Percentiles rank a stretch among this genome's conserved stretches.
These are phyloP conservation scores for Mangifera indica DNA, from an alignment of 345 rosid species.

Conservation along the genomic window DNA sequence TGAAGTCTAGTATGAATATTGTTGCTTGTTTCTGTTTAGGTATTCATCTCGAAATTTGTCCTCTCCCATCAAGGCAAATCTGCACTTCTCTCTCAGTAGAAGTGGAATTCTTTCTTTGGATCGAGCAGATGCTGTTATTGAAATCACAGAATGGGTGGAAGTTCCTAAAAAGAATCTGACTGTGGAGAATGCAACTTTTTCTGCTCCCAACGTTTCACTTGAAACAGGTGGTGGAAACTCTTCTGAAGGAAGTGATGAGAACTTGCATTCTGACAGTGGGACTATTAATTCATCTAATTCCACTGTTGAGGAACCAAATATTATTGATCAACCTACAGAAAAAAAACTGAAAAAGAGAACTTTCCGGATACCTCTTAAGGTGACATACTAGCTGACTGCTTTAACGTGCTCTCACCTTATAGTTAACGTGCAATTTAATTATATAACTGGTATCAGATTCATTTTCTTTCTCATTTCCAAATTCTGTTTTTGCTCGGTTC, in stretches of 20 bases:
- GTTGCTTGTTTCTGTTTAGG: constrained; percentile 37
- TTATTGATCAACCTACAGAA: constrained; percentile 56
- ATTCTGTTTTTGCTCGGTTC: constrained; percentile 11
- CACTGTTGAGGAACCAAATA: constrained; percentile 47
- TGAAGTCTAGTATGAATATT: constrained; percentile 14
- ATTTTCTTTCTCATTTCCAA: neutral
- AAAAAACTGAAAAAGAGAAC: constrained; percentile 77
- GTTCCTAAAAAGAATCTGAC: constrained; percentile 79
- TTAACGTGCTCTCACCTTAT: constrained; percentile 2
- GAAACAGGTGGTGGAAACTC: constrained; percentile 46
- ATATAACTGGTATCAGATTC: constrained; percentile 1
- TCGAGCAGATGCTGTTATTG: constrained; percentile 90
- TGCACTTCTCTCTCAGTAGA: constrained; percentile 93
- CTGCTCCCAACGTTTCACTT: constrained; percentile 47
- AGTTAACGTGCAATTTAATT: neutral
- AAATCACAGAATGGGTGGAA: constrained; percentile 96
- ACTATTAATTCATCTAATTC: constrained; percentile 35
- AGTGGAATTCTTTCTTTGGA: constrained; percentile 88
- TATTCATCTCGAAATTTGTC: constrained; percentile 89
- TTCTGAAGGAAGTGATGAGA: constrained; percentile 54
- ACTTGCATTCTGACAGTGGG: constrained; percentile 46
- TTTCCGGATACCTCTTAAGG: constrained; percentile 88
- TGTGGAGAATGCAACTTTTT: constrained; percentile 58
- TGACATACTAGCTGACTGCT: constrained; percentile 21
- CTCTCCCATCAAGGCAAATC: constrained; percentile 84